Base-by-base conservation (phyloP, 331 rosid genomes). In the Dryas integrifolia region DNA sequence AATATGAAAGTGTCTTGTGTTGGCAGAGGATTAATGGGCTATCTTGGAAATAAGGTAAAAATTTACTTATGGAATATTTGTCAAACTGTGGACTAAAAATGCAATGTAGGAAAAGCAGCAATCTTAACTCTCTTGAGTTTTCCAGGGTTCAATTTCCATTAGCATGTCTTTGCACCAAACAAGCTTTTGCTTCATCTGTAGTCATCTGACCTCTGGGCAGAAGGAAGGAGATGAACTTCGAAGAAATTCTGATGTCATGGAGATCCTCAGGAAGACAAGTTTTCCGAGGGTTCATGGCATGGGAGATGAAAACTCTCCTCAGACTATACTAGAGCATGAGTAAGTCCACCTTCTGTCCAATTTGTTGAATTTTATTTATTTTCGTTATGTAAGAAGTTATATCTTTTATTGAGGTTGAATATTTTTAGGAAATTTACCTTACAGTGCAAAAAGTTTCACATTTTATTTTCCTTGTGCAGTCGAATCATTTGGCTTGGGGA, bases 91-190 rank as follows among this genome's bases (percentile, higher is more conserved):
- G 41, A 70, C 16, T 0, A 2, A 24, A 66, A 61, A 73, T 40
- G 11, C 63, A 38, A 53, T 26, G 72, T 59, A 62, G 46, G 15
- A 47, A 67, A 45, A 21, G 24, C 58, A 59, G 39, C 39, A 50
- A 67, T 71, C 83, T 85, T 75, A 81, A 81, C 71, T 74, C 52
- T 63, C 69, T 74, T 74, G 76, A 72, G 30, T 79, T 87, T 84
- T 87, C 69, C 97, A 95, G 99, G 99, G 99, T 78, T 95, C 99
- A 47, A 95, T 95, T 79, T 95, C 99, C 13, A 87, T 95, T 79
- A 95, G 99, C 87, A 92, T 95, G 99, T 92, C 93, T 72, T 82
- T 95, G 88, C 99, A 95, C 90, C 95, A 85, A 85, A 95, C 99
- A 57, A 95, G 98, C 80, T 88, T 95, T 85, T 95, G 99, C 96